These are phyloP conservation scores for Trichoderma asperelloides DNA, from an alignment of 495 filamentous ascomycete species.

Conservation along the genomic window DNA sequence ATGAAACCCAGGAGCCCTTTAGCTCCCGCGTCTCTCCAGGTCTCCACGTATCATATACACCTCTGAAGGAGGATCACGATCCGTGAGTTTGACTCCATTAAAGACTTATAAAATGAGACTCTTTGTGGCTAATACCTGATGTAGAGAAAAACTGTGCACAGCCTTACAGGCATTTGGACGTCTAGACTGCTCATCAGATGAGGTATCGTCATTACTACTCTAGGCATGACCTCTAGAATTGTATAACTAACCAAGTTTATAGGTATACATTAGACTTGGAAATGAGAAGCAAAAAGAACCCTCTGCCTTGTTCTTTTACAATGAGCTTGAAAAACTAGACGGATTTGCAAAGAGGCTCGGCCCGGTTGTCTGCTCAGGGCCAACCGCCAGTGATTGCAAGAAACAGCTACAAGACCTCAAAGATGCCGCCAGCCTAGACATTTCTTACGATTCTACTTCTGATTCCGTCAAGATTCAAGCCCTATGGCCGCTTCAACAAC, in stretches of 20 bases:
- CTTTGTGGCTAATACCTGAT: not conserved
- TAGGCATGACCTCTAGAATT: no score
- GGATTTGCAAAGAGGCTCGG: slow-evolving; percentile 50
- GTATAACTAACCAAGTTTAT: not conserved
- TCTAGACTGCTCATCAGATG: slow-evolving; percentile 37
- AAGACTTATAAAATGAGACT: not conserved
- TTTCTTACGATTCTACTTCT: slow-evolving; percentile 68
- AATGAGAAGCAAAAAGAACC: slow-evolving; percentile 52
- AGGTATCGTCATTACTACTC: not conserved
- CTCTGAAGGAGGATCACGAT: slow-evolving; percentile 27
- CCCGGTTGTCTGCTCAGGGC: slow-evolving; percentile 41
- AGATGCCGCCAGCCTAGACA: slow-evolving; percentile 56
- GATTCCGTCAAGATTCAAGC: slow-evolving; percentile 54
- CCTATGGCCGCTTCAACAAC: slow-evolving; percentile 43
- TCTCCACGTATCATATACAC: slow-evolving; percentile 73
- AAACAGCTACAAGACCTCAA: slow-evolving; percentile 24
- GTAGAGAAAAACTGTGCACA: slow-evolving; percentile 51
- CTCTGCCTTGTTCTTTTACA: slow-evolving; percentile 60
- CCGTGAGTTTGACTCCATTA: slow-evolving; percentile 23
- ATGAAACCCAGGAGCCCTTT: slow-evolving; percentile 57
- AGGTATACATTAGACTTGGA: slow-evolving; percentile 34
- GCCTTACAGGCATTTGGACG: slow-evolving; percentile 54
- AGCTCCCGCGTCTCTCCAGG: slow-evolving; percentile 67
- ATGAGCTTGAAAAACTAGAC: slow-evolving; percentile 46
- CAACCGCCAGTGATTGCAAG: slow-evolving; percentile 25